Conservation (phyloP, 305 asterid genomes). For the Fraxinus sp. region DNA sequence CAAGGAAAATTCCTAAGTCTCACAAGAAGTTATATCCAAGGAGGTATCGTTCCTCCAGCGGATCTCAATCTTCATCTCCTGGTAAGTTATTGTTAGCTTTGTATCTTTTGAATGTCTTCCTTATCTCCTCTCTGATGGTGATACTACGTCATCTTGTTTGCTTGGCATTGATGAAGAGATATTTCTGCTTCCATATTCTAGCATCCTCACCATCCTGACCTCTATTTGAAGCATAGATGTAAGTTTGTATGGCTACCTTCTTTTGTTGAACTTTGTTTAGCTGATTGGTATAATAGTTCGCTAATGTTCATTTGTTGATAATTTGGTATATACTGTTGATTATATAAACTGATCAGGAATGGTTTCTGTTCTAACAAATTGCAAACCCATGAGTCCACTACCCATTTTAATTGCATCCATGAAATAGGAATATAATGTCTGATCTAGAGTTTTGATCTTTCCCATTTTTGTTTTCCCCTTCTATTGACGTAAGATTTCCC, state of each 20-base stretch:
- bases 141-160: background rate
- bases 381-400: background rate
- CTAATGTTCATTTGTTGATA: background rate
- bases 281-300: background rate
- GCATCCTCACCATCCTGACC: background rate
- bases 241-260: background rate
- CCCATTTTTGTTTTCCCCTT: background rate
- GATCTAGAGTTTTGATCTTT: background rate
- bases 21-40: conserved; percentile 63
- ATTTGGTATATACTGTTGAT: background rate
- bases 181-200: background rate
- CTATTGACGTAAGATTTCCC: background rate
- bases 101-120: background rate
- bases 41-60: conserved; percentile 57
- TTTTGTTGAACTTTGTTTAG: background rate
- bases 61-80: conserved; percentile 44
- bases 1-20: conserved; percentile 65
- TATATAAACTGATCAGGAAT: background rate
- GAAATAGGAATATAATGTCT: background rate
- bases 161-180: background rate
- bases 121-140: background rate
- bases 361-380: background rate
- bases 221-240: background rate
- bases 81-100: conserved; percentile 42
- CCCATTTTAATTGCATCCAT: background rate